Evolutionary conservation across 176 grass and related monocot genomes (phyloP).

Genomic region (Bothriochloa decipiens): DNA sequence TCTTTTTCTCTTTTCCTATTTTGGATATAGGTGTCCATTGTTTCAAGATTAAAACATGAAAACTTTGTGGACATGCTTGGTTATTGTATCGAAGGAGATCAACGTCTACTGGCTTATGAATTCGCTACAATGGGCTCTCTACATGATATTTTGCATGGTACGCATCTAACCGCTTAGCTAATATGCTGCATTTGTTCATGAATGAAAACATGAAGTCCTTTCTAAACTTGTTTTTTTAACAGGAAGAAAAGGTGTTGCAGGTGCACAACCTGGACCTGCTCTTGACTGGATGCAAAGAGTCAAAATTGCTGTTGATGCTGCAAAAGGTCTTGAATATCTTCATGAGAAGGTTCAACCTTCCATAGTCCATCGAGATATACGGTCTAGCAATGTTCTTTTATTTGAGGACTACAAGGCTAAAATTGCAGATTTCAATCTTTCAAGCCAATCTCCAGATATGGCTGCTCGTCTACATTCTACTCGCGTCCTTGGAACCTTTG

Average conservation of each 20-base stretch:
- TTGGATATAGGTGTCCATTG: conserved; percentile 50
- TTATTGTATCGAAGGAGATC: conserved; percentile 70
- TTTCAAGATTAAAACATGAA: conserved; percentile 73
- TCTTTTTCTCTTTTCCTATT: background rate
- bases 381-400: conserved; percentile 80
- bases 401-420: conserved; percentile 83
- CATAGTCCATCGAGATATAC: conserved; percentile 76
- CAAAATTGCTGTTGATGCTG: conserved; percentile 73
- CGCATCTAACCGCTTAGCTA: conserved; percentile 11
- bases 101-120: conserved; percentile 66
- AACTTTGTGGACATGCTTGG: conserved; percentile 71
- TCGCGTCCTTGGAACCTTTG: conserved; percentile 72
- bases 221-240: background rate
- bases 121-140: conserved; percentile 81
- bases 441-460: conserved; percentile 78
- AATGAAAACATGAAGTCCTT: background rate
- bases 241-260: conserved; percentile 83
- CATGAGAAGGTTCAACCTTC: conserved; percentile 82
- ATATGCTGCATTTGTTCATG: background rate
- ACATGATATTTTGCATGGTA: conserved; percentile 84
- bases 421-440: conserved; percentile 80
- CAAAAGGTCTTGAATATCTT: conserved; percentile 82
- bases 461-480: conserved; percentile 79
- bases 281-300: conserved; percentile 79
- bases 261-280: conserved; percentile 70